Conservation (phyloP, 1,284 basidiomycete species). For the Cryptococcus amylolentus region DNA sequence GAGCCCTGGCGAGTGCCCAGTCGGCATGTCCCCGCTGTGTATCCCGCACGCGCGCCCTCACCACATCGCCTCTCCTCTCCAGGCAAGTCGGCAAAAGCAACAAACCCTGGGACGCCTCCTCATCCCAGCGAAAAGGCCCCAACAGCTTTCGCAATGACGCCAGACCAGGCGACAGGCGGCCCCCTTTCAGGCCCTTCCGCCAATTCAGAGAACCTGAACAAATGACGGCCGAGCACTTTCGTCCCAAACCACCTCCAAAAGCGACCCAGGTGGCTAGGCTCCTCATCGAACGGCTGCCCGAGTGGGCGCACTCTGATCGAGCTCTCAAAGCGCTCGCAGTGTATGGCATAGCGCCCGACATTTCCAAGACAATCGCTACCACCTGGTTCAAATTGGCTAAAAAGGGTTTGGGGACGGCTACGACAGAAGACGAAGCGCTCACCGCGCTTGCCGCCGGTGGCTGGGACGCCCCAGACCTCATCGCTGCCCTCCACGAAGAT, state of each 20-base stretch:
- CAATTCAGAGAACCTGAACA: neutral
- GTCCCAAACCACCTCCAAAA: neutral
- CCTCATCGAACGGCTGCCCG: neutral
- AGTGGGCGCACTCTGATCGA: neutral
- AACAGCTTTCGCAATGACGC: too few species aligned
- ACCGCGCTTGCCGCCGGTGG: slow-evolving; percentile 15
- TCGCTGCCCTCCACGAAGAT: slow-evolving; percentile 26
- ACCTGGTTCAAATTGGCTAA: slow-evolving; percentile 13
- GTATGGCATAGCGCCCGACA: neutral
- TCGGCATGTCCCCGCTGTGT: too few species aligned
- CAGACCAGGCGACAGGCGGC: too few species aligned
- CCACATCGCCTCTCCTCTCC: too few species aligned
- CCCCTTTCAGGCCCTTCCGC: too few species aligned
- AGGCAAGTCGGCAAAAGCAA: too few species aligned
- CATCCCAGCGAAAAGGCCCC: too few species aligned
- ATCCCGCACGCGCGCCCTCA: too few species aligned
- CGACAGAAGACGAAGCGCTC: slow-evolving; percentile 7
- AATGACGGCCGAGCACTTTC: neutral
- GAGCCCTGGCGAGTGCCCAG: too few species aligned
- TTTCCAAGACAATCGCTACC: neutral
- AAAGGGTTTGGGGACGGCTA: slow-evolving; percentile 1
- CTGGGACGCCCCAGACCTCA: slow-evolving; percentile 27
- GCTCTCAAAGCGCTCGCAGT: neutral
- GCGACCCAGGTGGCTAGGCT: neutral
- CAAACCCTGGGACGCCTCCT: too few species aligned